A percentile compares a stretch with the other conserved stretches of the same genome.
Conservation (phyloP, 257 asterid genomes). For the Apocynum venetum region DNA sequence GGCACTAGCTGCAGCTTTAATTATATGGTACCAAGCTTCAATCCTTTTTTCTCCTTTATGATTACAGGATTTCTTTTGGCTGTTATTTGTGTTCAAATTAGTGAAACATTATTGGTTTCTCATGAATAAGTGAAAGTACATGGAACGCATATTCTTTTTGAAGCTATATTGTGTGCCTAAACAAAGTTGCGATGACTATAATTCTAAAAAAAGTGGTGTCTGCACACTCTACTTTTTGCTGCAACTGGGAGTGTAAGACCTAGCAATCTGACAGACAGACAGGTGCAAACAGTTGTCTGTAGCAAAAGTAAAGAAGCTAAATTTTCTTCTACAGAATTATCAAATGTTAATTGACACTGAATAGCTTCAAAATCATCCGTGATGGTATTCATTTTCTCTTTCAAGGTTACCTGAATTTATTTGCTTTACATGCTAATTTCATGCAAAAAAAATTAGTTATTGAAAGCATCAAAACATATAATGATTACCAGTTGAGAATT, state of each 20-base stretch:
- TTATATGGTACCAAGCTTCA: constrained; percentile 60
- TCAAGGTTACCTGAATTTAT: neutral
- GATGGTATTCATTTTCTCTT: neutral
- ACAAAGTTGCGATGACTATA: neutral
- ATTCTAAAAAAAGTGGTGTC: neutral
- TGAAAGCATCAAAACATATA: neutral
- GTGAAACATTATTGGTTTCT: neutral
- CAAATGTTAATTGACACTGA: neutral
- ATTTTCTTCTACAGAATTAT: neutral
- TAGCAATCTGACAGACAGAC: neutral
- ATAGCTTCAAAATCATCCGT: neutral
- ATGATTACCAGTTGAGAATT: neutral
- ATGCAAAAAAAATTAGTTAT: neutral
- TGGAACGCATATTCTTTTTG: neutral
- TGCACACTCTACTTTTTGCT: neutral
- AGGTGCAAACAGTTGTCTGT: neutral
- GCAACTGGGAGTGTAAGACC: neutral
- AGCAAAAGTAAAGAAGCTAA: neutral
- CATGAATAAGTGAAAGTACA: neutral
- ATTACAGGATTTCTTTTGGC: neutral
- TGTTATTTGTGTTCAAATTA: neutral
- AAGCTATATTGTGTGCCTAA: neutral
- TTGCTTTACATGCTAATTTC: neutral
- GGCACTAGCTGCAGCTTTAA: constrained; percentile 94
- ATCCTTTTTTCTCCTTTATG: neutral